Evolutionary conservation across 2,329 filamentous ascomycete genomes (phyloP), one percentile per base, ranked within the genome.

Genomic region (Stachybotrys chlorohalonatus): DNA sequence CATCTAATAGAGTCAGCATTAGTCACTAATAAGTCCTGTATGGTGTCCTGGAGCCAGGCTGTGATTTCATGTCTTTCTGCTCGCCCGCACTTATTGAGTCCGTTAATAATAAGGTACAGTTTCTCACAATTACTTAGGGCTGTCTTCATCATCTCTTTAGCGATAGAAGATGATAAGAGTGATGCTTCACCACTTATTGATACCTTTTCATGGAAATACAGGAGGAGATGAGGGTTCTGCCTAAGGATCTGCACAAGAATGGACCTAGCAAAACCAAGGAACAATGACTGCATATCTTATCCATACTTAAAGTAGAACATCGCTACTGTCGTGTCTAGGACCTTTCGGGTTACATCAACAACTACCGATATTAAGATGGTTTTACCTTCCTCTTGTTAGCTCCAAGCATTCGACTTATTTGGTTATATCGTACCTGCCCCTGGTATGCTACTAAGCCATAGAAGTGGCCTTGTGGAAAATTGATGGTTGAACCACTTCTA

Each of bases 71-170:
- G 54, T 16, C 55, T 47, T 17, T 56, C 47, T 13, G 50, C 50
- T 6, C 48, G 39, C 2, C 1, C 31, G 31, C 55, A 56, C 31
- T 56, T 53, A 11, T 56, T 53, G 3, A 56, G 45, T 7, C 53
- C 55, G n/a, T 56, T 53, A 15, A 56, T 30, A 5, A 56, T 46
- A 3, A 56, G 30, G 31, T 54, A 56, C 24, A 52, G 32, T 16
- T 45, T 31, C 32, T 45, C n/a, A 24, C 16, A 52, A 16, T 17
- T 24, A 32, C 50, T n/a, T 24, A 52, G 36, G 6, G n/a, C 16
- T 9, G 24, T 15, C 36, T 52, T 8, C n/a, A 52, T 16, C 31
- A 52, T 15, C n/a, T 52, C 50, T 42, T 52, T 45, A 11, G 50
- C 50, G 2, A 45, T 32, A 8, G 50, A 11, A 6, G 7, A 15